phyloP scores from a whole-genome alignment of 164 flowering plant genomes.

The Aristolochia contorta region DNA sequence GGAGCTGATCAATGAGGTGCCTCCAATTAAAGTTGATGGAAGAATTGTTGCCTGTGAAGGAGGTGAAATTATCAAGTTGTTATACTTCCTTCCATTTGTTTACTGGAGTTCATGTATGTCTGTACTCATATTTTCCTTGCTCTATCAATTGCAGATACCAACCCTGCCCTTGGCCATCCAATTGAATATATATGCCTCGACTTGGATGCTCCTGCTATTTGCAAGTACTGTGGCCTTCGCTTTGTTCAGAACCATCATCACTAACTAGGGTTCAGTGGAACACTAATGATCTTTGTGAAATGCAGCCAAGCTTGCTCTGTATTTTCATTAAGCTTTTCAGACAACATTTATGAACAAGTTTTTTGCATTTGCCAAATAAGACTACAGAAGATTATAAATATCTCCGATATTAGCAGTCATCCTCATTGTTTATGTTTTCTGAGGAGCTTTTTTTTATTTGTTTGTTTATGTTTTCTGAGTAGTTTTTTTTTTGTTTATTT shows the following conservation, averaged over 20 bases:
- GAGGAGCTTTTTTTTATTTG: too few relatives aligned
- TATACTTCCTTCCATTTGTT: neutral
- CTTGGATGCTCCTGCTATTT: conserved; percentile 64
- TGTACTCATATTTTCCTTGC: neutral
- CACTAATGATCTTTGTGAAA: neutral
- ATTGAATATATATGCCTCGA: conserved; percentile 96
- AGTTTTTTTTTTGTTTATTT: too few relatives aligned
- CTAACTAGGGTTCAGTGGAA: neutral
- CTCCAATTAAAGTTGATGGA: conserved; percentile 87
- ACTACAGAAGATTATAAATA: too few relatives aligned
- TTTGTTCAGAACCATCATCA: conserved; percentile 68
- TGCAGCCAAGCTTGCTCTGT: too few relatives aligned
- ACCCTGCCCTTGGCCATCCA: conserved; percentile 96
- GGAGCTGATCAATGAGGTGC: conserved; percentile 96
- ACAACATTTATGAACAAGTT: too few relatives aligned
- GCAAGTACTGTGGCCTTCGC: conserved; percentile 98
- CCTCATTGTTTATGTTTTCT: too few relatives aligned
- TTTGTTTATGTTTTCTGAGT: too few relatives aligned
- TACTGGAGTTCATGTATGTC: neutral
- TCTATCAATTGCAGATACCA: conserved; percentile 33
- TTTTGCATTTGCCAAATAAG: too few relatives aligned
- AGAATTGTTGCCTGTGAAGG: conserved; percentile 97
- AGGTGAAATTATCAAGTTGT: conserved; percentile 34
- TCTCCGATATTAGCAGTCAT: too few relatives aligned
- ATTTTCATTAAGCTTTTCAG: too few relatives aligned